Evolutionary conservation across 495 filamentous ascomycete genomes (phyloP), one percentile per base, ranked within the genome.

Genomic region (Daldinia caldariorum): DNA sequence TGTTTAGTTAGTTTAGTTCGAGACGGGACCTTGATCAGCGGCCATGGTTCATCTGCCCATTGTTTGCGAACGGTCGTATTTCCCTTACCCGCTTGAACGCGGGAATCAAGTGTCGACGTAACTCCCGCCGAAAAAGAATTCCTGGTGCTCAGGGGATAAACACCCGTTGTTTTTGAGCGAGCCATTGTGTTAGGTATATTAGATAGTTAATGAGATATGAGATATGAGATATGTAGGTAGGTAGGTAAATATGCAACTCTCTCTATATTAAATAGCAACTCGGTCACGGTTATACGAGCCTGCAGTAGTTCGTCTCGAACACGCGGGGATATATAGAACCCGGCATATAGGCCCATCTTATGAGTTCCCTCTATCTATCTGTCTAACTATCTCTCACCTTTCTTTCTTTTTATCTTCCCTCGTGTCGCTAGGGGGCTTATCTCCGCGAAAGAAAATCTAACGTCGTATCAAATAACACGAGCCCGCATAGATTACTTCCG

Each of bases 31-130:
- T 77, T 74, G 45, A 81, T 74, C 4, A 81, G 62, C 3, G 69
- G 64, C 70, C 78, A 81, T 0, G 79, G 78, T 8, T 67, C 69
- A 38, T 80, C 74, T 14, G 71, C 78, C 79, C 78, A 81, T 61
- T 74, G 76, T 22, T 70, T 77, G 0, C 41, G 43, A 29, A 5
- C 0, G 0, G 13, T 26, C 3, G 49, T 39, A 37, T 67, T 67
- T 8, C 18, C 58, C 38, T 31, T 32, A 13, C 20, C 22, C 18
- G 5, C 39, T 22, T 22, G 43, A 47, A 47, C 18, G 16, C 8
- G 16, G 6, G 43, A 22, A 12, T 47, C 43, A 13, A 47, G 43
- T 3, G 43, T 22, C 18, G 31, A 18, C 0, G 53, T 38, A 56
- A 16, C 14, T 13, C 26, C 13, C 31, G 50, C 20, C 34, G 26